phyloP scores from a whole-genome alignment of 2,329 filamentous ascomycete genomes.

The Fusarium sp. region DNA sequence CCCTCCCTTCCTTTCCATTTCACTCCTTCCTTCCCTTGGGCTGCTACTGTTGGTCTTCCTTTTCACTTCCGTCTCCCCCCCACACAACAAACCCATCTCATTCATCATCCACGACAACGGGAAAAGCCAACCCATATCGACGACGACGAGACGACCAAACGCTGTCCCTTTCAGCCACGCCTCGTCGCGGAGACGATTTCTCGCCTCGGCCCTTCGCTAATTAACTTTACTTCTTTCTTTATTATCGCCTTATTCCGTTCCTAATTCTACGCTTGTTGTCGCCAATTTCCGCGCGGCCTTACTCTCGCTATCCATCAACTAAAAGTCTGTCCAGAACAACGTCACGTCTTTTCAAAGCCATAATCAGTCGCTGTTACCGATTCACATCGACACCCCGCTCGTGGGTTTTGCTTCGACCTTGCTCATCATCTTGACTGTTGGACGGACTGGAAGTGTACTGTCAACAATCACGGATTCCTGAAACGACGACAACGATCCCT shows the following conservation, averaged over 20 bases:
- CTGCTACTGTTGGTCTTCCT: slow-evolving; percentile 28
- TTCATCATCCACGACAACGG: slow-evolving; percentile 40
- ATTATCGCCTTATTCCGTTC: slow-evolving; percentile 31
- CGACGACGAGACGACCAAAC: slow-evolving; percentile 42
- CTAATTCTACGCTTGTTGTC: slow-evolving; percentile 29
- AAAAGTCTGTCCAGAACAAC: slow-evolving; percentile 19
- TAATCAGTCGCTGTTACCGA: slow-evolving; percentile 1
- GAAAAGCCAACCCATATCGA: slow-evolving; percentile 29
- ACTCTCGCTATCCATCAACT: slow-evolving; percentile 37
- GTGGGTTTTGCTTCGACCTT: neutral
- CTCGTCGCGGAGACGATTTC: slow-evolving; percentile 44
- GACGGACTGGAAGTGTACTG: neutral
- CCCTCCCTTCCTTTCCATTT: slow-evolving; percentile 28
- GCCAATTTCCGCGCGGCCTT: slow-evolving; percentile 27
- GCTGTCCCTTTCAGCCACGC: slow-evolving; percentile 34
- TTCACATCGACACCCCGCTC: neutral
- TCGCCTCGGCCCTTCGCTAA: slow-evolving; percentile 44
- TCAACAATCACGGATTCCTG: neutral
- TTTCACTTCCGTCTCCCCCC: slow-evolving; percentile 36
- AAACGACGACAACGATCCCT: slow-evolving; percentile 14
- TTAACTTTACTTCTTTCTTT: slow-evolving; percentile 23
- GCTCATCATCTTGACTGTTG: neutral
- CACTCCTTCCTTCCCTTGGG: slow-evolving; percentile 15
- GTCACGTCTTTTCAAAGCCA: slow-evolving; percentile 29
- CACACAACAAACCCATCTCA: slow-evolving; percentile 38